Evolutionary conservation across 2,329 filamentous ascomycete genomes (phyloP).

Genomic region (Pseudogymnoascus verrucosus): DNA sequence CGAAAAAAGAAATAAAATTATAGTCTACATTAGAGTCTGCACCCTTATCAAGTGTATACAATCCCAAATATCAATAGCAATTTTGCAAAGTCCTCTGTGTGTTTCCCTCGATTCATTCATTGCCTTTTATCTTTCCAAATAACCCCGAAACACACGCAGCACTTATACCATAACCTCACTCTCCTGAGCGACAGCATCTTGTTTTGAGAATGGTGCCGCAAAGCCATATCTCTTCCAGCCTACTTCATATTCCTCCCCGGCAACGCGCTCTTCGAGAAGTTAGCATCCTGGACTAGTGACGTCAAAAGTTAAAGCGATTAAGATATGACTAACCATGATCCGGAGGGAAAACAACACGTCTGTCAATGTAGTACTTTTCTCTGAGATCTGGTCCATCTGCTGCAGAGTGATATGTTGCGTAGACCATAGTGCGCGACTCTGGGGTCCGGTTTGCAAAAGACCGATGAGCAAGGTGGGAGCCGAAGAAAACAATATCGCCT

Average conservation of each 20-base stretch:
- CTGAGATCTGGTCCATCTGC: slow-evolving; percentile 16
- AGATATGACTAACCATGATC: slow-evolving; percentile 20
- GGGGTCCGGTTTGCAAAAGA: slow-evolving; percentile 22
- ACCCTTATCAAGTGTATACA: too few species aligned
- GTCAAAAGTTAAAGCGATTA: not conserved
- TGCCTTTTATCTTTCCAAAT: not conserved
- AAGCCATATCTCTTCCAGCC: slow-evolving; percentile 22
- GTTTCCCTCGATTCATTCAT: not conserved
- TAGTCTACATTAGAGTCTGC: too few species aligned
- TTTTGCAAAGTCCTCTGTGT: not conserved
- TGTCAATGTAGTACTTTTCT: slow-evolving; percentile 23
- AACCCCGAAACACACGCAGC: not conserved
- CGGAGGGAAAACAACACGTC: slow-evolving; percentile 21
- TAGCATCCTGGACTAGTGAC: not conserved
- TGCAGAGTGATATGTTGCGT: slow-evolving; percentile 23
- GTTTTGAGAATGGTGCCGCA: slow-evolving; percentile 20
- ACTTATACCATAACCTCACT: not conserved
- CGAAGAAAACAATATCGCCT: slow-evolving; percentile 26
- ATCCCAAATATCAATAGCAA: too few species aligned
- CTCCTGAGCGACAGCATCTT: not conserved
- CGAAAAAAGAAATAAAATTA: too few species aligned
- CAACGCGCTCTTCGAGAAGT: slow-evolving; percentile 16
- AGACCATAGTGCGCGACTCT: slow-evolving; percentile 22
- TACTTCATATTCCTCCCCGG: slow-evolving; percentile 20
- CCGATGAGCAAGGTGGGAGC: slow-evolving; percentile 26